phyloP scores from a whole-genome alignment of 2,329 filamentous ascomycete genomes.

The Aschersonia sp. region DNA sequence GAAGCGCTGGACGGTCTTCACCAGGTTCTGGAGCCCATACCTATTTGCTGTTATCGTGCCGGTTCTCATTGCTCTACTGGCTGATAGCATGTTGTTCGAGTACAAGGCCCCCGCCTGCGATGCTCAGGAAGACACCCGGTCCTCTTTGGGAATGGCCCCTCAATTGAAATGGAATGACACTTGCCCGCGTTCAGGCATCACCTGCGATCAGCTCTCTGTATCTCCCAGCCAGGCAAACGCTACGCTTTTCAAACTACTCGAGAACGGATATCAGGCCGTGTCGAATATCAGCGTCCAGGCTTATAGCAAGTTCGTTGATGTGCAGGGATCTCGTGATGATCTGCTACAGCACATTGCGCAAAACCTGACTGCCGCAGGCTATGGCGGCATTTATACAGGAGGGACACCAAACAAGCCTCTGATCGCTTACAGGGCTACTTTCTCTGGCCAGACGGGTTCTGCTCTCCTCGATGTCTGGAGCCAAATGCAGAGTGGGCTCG shows the following conservation, averaged over 20 bases:
- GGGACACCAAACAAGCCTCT: conserved; percentile 4
- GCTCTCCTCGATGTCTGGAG: conserved; percentile 8
- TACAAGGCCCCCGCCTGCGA: conserved; percentile 34
- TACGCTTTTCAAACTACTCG: conserved; percentile 7
- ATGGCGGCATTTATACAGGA: conserved; percentile 6
- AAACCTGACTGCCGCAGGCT: conserved; percentile 1
- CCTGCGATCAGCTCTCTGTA: conserved; percentile 4
- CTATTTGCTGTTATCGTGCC: conserved; percentile 23
- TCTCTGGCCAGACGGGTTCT: conserved; percentile 1
- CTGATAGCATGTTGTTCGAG: conserved; percentile 58
- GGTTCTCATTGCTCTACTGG: conserved; percentile 60
- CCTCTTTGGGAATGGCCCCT: not conserved
- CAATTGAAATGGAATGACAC: conserved; percentile 18
- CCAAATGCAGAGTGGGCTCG: conserved; percentile 9
- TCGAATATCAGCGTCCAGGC: not conserved
- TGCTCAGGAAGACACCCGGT: conserved; percentile 6
- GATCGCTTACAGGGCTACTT: conserved; percentile 4
- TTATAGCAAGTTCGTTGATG: conserved; percentile 3
- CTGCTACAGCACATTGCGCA: conserved; percentile 4
- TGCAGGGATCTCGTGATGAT: conserved; percentile 2
- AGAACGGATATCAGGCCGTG: conserved; percentile 4
- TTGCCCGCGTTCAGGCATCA: conserved; percentile 17
- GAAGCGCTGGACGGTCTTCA: conserved; percentile 60
- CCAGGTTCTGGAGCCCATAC: conserved; percentile 64
- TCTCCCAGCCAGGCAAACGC: conserved; percentile 16